phyloP scores from a whole-genome alignment of 306 rosid species.

The Trifolium subterraneum region DNA sequence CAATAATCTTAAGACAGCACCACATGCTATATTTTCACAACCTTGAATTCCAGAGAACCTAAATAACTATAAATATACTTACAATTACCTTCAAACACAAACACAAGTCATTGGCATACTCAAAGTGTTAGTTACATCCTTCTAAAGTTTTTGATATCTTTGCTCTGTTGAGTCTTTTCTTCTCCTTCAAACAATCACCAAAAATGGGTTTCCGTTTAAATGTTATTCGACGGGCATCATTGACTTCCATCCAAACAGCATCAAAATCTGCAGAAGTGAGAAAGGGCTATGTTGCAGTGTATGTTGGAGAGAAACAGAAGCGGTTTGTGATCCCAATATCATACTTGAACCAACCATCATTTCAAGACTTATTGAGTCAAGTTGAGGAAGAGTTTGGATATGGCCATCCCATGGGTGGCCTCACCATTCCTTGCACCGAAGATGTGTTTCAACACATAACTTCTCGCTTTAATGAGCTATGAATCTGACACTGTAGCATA shows the following conservation, averaged over 20 bases:
- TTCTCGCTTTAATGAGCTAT: too few species aligned
- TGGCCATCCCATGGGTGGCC: slow-evolving; percentile 59
- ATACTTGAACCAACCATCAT: slow-evolving; percentile 45
- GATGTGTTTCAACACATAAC: slow-evolving; percentile 7
- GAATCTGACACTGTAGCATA: too few species aligned
- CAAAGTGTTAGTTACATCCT: neutral
- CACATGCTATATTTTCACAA: too few species aligned
- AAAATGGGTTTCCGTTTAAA: neutral
- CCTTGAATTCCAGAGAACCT: neutral
- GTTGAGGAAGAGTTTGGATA: slow-evolving; percentile 53
- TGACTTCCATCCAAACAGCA: neutral
- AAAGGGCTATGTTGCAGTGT: too few species aligned
- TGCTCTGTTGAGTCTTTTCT: neutral
- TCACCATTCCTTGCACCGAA: slow-evolving; percentile 54
- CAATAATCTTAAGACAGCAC: neutral
- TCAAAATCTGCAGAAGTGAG: neutral
- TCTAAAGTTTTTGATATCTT: too few species aligned
- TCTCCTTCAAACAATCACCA: neutral
- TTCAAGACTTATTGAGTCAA: slow-evolving; percentile 46
- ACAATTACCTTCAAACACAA: neutral
- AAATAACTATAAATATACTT: neutral
- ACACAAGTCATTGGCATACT: neutral
- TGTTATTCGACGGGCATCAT: too few species aligned
- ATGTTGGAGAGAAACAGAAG: slow-evolving; percentile 43
- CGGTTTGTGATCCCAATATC: slow-evolving; percentile 54